Evolutionary conservation across 805 yeast species (phyloP).

Genomic region (Teunomyces lycoperdinae): DNA sequence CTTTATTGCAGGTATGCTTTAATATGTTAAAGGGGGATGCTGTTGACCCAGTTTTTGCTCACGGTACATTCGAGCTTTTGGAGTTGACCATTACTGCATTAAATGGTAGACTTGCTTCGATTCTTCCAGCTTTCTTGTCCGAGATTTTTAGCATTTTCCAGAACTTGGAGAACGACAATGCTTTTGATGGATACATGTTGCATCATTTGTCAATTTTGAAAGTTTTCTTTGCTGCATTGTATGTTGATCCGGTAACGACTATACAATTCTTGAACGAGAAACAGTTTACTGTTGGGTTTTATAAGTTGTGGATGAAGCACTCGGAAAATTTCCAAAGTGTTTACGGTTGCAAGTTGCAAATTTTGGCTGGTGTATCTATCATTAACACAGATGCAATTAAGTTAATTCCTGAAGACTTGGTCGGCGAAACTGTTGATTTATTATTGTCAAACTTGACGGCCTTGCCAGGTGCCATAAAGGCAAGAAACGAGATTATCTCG

Average conservation of each 20-base stretch:
- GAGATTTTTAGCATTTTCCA: conserved; percentile 38
- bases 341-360: conserved; percentile 54
- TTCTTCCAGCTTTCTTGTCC: conserved; percentile 24
- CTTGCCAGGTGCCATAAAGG: conserved; percentile 49
- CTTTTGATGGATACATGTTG: conserved; percentile 45
- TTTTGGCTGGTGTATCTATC: conserved; percentile 43
- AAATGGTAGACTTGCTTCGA: conserved; percentile 28
- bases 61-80: conserved; percentile 36
- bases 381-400: conserved; percentile 29
- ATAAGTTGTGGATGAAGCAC: conserved; percentile 48
- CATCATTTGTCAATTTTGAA: conserved; percentile 41
- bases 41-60: conserved; percentile 41
- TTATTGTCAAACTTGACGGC: conserved; percentile 41
- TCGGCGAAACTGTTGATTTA: conserved; percentile 38
- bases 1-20: conserved; percentile 36
- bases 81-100: conserved; percentile 15
- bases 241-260: conserved; percentile 37
- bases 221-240: conserved; percentile 39
- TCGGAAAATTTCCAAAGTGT: conserved; percentile 49
- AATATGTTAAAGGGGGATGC: conserved; percentile 29
- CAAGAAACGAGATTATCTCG: conserved; percentile 42
- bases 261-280: conserved; percentile 37
- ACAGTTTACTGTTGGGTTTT: conserved; percentile 33
- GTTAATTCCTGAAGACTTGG: conserved; percentile 31
- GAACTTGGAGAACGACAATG: conserved; percentile 32